These are phyloP conservation scores for Hymenoscyphus linearis DNA, from an alignment of 2,329 filamentous ascomycete species.

Conservation along the genomic window DNA sequence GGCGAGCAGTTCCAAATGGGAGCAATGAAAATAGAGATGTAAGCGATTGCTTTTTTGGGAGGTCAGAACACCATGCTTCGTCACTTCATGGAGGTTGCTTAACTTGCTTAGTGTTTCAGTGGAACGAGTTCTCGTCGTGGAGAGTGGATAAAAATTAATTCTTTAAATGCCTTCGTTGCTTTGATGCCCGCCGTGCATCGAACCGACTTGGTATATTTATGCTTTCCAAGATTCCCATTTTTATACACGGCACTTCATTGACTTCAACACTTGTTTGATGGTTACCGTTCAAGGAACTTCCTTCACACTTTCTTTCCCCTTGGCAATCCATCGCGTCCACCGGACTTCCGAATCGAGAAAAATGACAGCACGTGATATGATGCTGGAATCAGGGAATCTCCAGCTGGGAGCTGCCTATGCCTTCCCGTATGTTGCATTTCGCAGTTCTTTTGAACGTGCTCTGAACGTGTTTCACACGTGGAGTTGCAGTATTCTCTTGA, in stretches of 20 bases:
- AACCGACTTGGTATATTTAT: background rate
- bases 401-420: too few relatives aligned
- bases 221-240: background rate
- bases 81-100: background rate
- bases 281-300: too few relatives aligned
- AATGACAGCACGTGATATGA: background rate
- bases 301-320: background rate
- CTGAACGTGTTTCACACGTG: slow-evolving; percentile 9
- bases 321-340: background rate
- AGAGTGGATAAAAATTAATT: background rate
- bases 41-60: background rate
- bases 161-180: background rate
- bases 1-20: background rate
- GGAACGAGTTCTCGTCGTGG: background rate
- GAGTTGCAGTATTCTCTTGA: background rate
- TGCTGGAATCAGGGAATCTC: too few relatives aligned
- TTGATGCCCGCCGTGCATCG: background rate
- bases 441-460: slow-evolving; percentile 10
- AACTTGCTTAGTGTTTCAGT: background rate
- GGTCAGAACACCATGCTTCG: background rate
- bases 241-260: background rate
- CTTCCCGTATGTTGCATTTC: slow-evolving; percentile 11
- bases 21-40: background rate
- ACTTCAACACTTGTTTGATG: too few relatives aligned
- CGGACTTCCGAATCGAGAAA: background rate